These are phyloP conservation scores for Tolypocladium tundrense DNA, from an alignment of 2,329 filamentous ascomycete genomes.

Conservation along the genomic window DNA sequence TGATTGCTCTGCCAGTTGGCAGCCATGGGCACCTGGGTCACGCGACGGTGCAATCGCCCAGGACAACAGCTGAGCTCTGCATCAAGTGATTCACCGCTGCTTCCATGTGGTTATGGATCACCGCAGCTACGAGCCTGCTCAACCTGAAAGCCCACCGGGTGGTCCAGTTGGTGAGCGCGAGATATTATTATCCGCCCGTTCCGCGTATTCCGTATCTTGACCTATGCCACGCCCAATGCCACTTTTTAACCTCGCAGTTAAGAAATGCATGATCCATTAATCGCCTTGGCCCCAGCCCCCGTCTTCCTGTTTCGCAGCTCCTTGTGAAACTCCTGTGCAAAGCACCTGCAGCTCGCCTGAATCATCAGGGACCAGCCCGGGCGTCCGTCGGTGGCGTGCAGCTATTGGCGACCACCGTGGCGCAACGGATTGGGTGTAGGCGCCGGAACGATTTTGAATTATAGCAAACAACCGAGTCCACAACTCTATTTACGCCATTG, in stretches of 20 bases:
- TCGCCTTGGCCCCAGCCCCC: not conserved
- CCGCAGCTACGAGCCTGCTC: not conserved
- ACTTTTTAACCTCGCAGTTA: not conserved
- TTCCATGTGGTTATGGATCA: not conserved
- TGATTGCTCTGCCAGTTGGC: not conserved
- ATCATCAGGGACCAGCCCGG: not conserved
- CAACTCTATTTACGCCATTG: too few relatives aligned
- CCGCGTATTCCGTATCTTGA: not conserved
- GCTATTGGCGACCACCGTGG: not conserved
- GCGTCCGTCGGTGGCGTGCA: not conserved
- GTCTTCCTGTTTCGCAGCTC: not conserved
- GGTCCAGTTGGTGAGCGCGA: not conserved
- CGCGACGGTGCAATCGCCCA: not conserved
- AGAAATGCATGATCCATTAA: not conserved
- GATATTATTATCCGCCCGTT: not conserved
- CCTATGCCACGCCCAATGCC: not conserved
- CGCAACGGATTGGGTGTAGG: too few relatives aligned
- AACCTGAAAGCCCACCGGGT: not conserved
- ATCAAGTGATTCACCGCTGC: not conserved
- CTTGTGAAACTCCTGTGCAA: not conserved
- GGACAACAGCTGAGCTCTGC: too few relatives aligned
- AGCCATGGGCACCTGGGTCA: not conserved
- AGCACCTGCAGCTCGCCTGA: not conserved
- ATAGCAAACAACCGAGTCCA: too few relatives aligned
- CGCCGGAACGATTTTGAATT: too few relatives aligned